A percentile compares a stretch with the other conserved stretches of the same genome.
These are phyloP conservation scores for Elsinoe ampelina DNA, from an alignment of 2,329 filamentous ascomycete species.

Conservation along the genomic window DNA sequence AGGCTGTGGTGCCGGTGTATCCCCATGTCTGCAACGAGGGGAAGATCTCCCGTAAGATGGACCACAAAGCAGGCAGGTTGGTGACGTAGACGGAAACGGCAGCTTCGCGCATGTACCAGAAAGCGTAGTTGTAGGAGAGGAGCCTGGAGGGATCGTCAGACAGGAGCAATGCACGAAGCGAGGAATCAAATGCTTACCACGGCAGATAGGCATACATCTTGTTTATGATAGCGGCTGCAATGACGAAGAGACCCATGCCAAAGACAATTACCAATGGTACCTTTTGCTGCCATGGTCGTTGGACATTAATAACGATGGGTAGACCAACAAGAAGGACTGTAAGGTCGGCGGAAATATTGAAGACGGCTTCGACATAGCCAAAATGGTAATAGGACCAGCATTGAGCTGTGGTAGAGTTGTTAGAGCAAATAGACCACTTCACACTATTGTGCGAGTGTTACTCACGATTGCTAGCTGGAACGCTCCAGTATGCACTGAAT, in stretches of 20 bases:
- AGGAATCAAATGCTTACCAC: background rate
- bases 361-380: slow-evolving; percentile 16
- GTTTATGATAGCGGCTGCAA: slow-evolving; percentile 17
- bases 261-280: slow-evolving; percentile 15
- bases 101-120: slow-evolving; percentile 18
- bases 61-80: slow-evolving; percentile 17
- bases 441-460: background rate
- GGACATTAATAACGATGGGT: slow-evolving; percentile 15
- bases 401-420: background rate
- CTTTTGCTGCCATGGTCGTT: slow-evolving; percentile 17
- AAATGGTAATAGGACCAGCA: slow-evolving; percentile 17
- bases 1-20: background rate
- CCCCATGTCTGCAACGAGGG: slow-evolving; percentile 14
- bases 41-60: slow-evolving; percentile 14
- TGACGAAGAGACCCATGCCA: slow-evolving; percentile 18
- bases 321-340: slow-evolving; percentile 16
- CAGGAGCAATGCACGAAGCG: background rate
- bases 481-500: slow-evolving; percentile 17
- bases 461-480: slow-evolving; percentile 10
- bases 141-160: background rate
- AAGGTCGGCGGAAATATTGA: slow-evolving; percentile 18
- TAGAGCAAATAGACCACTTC: too few relatives aligned
- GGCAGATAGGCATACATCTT: slow-evolving; percentile 17
- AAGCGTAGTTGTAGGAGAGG: slow-evolving; percentile 12
- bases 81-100: slow-evolving; percentile 15